Conservation (phyloP, 345 rosid species). For the Eucalyptus marginata region DNA sequence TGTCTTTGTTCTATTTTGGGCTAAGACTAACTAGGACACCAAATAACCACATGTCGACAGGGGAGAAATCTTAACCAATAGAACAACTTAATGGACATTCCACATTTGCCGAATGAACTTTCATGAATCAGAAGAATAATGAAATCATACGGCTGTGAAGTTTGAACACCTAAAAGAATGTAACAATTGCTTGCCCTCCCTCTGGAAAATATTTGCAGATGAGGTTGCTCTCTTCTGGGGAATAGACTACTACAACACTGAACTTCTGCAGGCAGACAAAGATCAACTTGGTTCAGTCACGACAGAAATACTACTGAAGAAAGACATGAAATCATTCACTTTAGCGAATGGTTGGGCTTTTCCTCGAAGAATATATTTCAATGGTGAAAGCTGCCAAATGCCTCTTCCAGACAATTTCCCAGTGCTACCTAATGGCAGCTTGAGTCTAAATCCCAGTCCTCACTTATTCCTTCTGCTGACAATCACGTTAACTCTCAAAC, state of each 20-base stretch:
- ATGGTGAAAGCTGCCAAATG: constrained; percentile 43
- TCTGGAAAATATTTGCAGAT: constrained; percentile 16
- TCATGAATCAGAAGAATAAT: background rate
- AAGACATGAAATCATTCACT: constrained; percentile 26
- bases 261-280: constrained; percentile 11
- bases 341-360: constrained; percentile 47
- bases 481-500: background rate
- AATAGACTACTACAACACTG: constrained; percentile 15
- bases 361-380: constrained; percentile 45
- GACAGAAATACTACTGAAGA: constrained; percentile 31
- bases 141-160: background rate
- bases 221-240: constrained; percentile 54
- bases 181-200: background rate
- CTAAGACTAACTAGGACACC: background rate
- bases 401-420: constrained; percentile 45
- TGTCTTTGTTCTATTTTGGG: background rate
- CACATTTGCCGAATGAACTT: background rate
- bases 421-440: constrained; percentile 24
- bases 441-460: background rate
- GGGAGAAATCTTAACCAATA: background rate
- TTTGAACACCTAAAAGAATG: background rate
- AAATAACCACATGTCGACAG: background rate
- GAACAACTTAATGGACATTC: background rate
- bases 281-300: constrained; percentile 17
- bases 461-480: constrained; percentile 1